Evolutionary conservation across 129 eudicot genomes (phyloP).

Genomic region (Flaveria brownii): DNA sequence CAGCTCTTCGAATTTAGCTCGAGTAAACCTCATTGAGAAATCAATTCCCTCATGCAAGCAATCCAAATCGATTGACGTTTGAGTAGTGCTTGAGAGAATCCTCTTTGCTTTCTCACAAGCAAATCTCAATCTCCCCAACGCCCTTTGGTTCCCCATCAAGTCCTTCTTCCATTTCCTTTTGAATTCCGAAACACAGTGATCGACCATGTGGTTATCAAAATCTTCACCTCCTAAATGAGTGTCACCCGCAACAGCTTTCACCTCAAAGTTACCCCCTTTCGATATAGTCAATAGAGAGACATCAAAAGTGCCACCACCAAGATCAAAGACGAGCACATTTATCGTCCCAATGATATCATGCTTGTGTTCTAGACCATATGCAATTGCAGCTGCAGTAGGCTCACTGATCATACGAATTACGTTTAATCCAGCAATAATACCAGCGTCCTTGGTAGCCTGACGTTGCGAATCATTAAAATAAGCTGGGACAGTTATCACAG

Average conservation of each 20-base stretch:
- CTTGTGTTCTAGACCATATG: slow-evolving; percentile 29
- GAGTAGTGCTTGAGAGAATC: slow-evolving; percentile 22
- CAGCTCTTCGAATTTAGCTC: slow-evolving; percentile 36
- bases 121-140: slow-evolving; percentile 33
- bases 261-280: slow-evolving; percentile 19
- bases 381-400: slow-evolving; percentile 35
- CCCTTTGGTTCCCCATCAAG: slow-evolving; percentile 14
- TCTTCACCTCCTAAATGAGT: slow-evolving; percentile 33
- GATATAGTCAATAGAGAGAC: slow-evolving; percentile 16
- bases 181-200: slow-evolving; percentile 24
- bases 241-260: slow-evolving; percentile 33
- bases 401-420: slow-evolving; percentile 26
- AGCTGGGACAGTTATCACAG: slow-evolving; percentile 29
- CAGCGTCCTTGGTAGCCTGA: slow-evolving; percentile 36
- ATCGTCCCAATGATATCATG: background rate
- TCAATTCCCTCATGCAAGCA: slow-evolving; percentile 27
- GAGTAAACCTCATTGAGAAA: slow-evolving; percentile 21
- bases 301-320: slow-evolving; percentile 40
- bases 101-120: slow-evolving; percentile 37
- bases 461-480: slow-evolving; percentile 35
- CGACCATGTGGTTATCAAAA: slow-evolving; percentile 33
- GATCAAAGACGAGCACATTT: slow-evolving; percentile 28
- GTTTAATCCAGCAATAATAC: slow-evolving; percentile 27
- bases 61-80: slow-evolving; percentile 25
- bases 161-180: slow-evolving; percentile 22